Base-by-base conservation (phyloP, 441 rosid species). In the Adansonia gregorii region DNA sequence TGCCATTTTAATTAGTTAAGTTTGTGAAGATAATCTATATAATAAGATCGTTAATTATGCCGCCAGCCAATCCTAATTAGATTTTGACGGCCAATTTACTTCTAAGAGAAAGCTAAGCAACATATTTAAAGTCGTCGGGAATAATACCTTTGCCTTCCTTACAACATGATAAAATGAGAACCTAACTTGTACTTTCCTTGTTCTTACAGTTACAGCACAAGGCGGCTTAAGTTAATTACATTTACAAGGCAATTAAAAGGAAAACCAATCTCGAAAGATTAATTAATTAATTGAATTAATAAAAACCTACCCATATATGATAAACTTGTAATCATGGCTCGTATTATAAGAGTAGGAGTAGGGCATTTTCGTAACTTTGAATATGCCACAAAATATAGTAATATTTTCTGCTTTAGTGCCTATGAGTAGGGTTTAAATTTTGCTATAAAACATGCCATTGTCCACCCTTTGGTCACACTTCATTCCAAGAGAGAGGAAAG, bases 151-250 rank as follows among this genome's bases (percentile, higher is more conserved):
- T 6, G 67, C 19, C 46, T 63, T 51, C 31, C 43, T 8, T 51
- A 65, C 19, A 65, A 39, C 69, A 15, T 65, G 69, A 65, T 39
- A 66, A 65, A 51, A 51, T 51, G 14, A 51, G n/a, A 12, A 0
- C 15, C 51, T 66, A 39, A 58, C 5, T 1, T 12, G 15, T 17
- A 67, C 15, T 79, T 74, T 68, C 65, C 77, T 77, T 64, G 9
- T 19, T 66, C 61, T 61, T 72, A 58, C 60, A 72, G 61, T 75
- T 71, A 67, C 68, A 61, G 48, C 20, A 48, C 55, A 69, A 45
- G 82, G 81, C 76, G 74, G 81, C 87, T 79, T 39, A 67, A 72
- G 78, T 63, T 66, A 67, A 77, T 75, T 70, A 81, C 45, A n/a
- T 24, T 6, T n/a, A 6, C 6, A 77, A 67, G 58, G 45, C 45